These are phyloP conservation scores for Pseudogymnoascus sp. DNA, from an alignment of 2,329 filamentous ascomycete species.

Conservation along the genomic window DNA sequence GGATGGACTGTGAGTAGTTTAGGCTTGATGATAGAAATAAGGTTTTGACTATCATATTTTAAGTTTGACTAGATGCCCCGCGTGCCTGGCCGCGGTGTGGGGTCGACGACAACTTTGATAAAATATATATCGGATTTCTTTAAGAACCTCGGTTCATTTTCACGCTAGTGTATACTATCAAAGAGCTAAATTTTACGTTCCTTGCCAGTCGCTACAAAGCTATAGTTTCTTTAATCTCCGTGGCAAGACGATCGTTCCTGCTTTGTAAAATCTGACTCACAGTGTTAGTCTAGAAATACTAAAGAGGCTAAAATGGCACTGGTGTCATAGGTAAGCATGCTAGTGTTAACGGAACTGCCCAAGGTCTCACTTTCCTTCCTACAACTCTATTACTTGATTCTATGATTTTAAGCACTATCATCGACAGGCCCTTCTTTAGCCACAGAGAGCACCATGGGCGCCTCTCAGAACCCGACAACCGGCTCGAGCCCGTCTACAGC, in stretches of 20 bases:
- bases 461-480: not conserved
- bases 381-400: not conserved
- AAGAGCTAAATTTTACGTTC: not conserved
- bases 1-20: conserved; percentile 25
- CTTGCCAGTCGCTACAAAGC: not conserved
- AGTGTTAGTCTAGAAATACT: not conserved
- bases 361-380: not conserved
- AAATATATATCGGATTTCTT: not conserved
- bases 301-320: not conserved
- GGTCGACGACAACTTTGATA: not conserved
- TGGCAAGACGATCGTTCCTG: not conserved
- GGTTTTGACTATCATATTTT: not conserved
- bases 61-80: not conserved
- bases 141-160: not conserved
- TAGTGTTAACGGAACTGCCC: not conserved
- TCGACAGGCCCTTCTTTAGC: not conserved
- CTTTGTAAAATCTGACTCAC: not conserved
- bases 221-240: not conserved
- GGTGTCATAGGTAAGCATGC: too few species aligned
- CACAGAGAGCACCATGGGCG: not conserved
- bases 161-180: not conserved
- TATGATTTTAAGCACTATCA: not conserved
- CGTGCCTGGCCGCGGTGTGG: not conserved
- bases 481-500: not conserved
- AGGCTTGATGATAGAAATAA: not conserved